Evolutionary conservation across 331 rosid species (phyloP).

Genomic region (Ulmus americana): DNA sequence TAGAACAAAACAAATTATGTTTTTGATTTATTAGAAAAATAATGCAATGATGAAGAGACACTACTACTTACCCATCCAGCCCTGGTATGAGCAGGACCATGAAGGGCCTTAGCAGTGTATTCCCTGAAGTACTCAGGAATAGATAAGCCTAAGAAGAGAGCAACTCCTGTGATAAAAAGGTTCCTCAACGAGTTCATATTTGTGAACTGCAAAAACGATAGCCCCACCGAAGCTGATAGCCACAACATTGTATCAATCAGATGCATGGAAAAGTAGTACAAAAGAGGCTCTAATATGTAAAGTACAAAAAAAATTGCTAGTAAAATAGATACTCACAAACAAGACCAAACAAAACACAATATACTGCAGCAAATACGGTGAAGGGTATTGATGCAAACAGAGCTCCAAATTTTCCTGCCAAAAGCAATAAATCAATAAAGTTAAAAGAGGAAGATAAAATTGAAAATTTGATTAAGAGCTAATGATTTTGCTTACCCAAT

Average conservation of each 20-base stretch:
- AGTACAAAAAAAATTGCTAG: background rate
- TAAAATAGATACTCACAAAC: constrained; percentile 51
- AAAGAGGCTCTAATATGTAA: background rate
- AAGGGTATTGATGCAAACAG: constrained; percentile 95
- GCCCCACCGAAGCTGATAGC: constrained; percentile 88
- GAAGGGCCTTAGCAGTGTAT: constrained; percentile 74
- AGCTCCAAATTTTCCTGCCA: constrained; percentile 95
- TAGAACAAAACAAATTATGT: background rate
- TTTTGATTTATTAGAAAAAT: background rate
- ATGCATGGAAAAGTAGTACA: background rate
- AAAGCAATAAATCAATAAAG: background rate
- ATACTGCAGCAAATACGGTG: constrained; percentile 78
- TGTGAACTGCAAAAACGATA: constrained; percentile 97
- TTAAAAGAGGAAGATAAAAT: too few species aligned
- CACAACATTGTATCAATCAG: constrained; percentile 12
- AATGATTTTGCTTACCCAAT: constrained; percentile 44
- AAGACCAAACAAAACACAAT: constrained; percentile 92
- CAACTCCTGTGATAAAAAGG: constrained; percentile 77
- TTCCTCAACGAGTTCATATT: constrained; percentile 98
- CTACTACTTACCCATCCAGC: constrained; percentile 92
- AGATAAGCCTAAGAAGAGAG: constrained; percentile 86
- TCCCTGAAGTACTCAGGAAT: constrained; percentile 85
- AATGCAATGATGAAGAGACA: background rate
- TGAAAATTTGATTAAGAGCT: too few species aligned
- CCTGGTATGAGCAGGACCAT: constrained; percentile 80